Evolutionary conservation across 768 basidiomycete species (phyloP), one percentile per base, ranked within the genome.

Genomic region (Serendipita vermifera): DNA sequence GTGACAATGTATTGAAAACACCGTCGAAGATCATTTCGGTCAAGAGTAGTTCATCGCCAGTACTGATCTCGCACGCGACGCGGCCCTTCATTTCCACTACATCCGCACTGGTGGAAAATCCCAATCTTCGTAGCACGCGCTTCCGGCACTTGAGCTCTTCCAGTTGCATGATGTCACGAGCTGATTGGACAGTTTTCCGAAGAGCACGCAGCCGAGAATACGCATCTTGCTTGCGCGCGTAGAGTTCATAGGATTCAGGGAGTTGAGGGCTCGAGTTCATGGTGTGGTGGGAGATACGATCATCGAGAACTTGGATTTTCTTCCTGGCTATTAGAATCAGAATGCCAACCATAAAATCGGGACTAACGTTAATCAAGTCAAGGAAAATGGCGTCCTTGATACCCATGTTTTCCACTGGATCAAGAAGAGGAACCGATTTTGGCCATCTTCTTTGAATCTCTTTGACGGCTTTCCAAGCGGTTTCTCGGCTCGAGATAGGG

Each of bases 21-120:
- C 96, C 96, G 59, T 96, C 91, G 76, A 99, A 98, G 58, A 99
- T 84, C 64, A 99, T 77, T 69, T 98, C 96, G 1, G 96, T 99
- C 59, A 99, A 75, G 32, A 99, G 75, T 54, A 99, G 71, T 70
- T 99, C 96, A 64, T 99, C 96, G 5, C 96, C 96, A 2, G 92
- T 84, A 66, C 87, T 91, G 69, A 99, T 98, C 70, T 99, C 96
- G 67, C 96, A 99, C 15, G 96, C 96, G 1, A 99, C 94, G 35
- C 96, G 77, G 0, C 96, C 96, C 72, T 99, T 99, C 78, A 92
- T 82, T 66, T 98, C 96, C 20, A 98, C 90, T 57, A 98, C 96
- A 68, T 98, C 94, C 0, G 83, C 78, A 7, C 81, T 67, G 13
- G 78, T 84, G 2, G 91, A 93, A 73, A 98, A 98, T 0, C 85